Conservation (phyloP, 148 eudicot species). For the Rhododendron vialii region DNA sequence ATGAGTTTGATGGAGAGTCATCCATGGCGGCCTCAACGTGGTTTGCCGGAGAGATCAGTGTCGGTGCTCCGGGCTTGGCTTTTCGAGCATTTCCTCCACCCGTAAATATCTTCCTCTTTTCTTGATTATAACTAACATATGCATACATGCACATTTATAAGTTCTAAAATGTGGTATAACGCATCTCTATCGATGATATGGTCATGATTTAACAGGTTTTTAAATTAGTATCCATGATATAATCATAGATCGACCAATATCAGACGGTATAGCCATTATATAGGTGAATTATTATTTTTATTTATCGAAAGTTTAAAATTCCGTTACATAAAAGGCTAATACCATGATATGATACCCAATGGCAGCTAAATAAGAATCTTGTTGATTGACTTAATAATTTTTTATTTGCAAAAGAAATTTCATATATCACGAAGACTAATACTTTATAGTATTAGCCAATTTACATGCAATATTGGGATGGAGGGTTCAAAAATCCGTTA, state of each 20-base stretch:
- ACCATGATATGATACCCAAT: no score
- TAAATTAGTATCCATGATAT: neutral
- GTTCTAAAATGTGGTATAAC: neutral
- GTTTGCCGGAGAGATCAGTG: slow-evolving; percentile 86
- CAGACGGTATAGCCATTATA: neutral
- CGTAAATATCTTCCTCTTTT: slow-evolving; percentile 32
- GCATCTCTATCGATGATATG: neutral
- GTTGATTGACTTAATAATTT: neutral
- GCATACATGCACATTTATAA: neutral
- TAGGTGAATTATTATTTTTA: neutral
- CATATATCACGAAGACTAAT: no score
- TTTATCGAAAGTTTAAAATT: no score
- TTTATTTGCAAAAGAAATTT: neutral
- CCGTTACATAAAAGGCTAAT: neutral
- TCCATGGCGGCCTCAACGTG: slow-evolving; percentile 96
- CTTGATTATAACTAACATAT: neutral
- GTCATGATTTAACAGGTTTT: no score
- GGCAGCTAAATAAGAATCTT: neutral
- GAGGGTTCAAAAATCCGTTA: neutral
- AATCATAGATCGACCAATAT: neutral
- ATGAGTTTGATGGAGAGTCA: slow-evolving; percentile 81
- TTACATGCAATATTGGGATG: neutral
- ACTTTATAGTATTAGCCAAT: neutral
- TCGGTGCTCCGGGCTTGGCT: slow-evolving; percentile 98
- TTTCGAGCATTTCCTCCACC: slow-evolving; percentile 95